Base-by-base conservation (phyloP, 1,139 yeast species). In the Chernovozyma aurita region DNA sequence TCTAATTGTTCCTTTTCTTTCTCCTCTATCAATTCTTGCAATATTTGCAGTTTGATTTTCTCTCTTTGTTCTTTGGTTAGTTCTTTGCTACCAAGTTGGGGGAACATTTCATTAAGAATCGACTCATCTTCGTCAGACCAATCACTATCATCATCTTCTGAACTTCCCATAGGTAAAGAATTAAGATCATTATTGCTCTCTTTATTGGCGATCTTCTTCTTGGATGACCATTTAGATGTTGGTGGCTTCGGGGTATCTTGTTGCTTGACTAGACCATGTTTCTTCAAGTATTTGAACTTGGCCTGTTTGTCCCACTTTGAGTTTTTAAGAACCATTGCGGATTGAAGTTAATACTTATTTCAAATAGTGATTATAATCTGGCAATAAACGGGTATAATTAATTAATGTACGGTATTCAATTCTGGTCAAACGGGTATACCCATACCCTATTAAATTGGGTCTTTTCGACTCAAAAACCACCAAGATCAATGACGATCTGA, bases 71-170 rank as follows among this genome's bases (percentile, higher is more conserved):
- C 73, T 26, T 44, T 44, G 1, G 65, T 50, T 33, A 66, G 49
- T 27, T 59, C 61, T 1, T 42, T 37, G 15, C 61, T 64, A 1
- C 66, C 61, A n/a, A 69, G 46, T 35, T 58, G 57, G 0, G 76
- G 76, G 43, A 65, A 69, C 44, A 65, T 66, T 37, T 65, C 67
- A 41, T 61, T 61, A 30, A 70, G 53, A 26, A 70, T 52, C 17
- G 61, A 70, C 26, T 69, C 73, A 42, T 69, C 76, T 9, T 68
- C 73, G 1, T 70, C 61, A 42, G 67, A 72, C 72, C 72, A 69
- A 33, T 65, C 72, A 36, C 57, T 58, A 41, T 63, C 70, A 5
- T 5, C n/a, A 12, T 24, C 34, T 20, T 20, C 22, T 20, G 22
- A 20, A 20, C 9, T 7, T 20, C 6, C 6, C 6, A 20, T 20